Evolutionary conservation across 176 grass and related monocot species (phyloP), one percentile per base, ranked within the genome.

Genomic region (Eleusine indica): DNA sequence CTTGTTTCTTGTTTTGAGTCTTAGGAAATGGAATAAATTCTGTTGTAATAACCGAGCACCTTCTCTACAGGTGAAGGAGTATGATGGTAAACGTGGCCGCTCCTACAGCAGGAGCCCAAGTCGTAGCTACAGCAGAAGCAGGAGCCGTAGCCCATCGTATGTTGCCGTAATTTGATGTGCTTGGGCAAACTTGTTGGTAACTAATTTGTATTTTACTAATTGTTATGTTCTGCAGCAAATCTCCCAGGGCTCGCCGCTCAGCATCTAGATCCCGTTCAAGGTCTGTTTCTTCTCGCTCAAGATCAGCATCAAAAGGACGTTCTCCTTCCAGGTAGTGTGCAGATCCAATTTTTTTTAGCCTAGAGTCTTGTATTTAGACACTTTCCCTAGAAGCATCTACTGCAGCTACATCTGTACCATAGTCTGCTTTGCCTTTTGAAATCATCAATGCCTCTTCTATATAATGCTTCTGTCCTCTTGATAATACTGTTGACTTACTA

Each of bases 61-160:
- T 73, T 80, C 53, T 47, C 29, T 70, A 42, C 48, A 99, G 96
- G 96, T 99, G 17, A 96, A 89, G 70, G 93, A 99, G 78, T 94
- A 96, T 81, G 91, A 94, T 75, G 87, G 77, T 46, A 89, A 76
- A 74, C 71, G 80, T 19, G 84, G 67, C 25, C 71, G 83, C 60
- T 90, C 89, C 41, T 87, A 83, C 22, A 90, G 93, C 85, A 82
- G 82, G 37, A 94, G 93, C 68, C 88, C 79, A 78, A 86, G 79
- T 78, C 90, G 68, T 60, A 92, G 87, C 40, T 85, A 85, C 43
- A 88, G 85, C 78, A 91, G 40, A 83, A 94, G 89, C 85, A 87
- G 87, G 82, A 92, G 61, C 25, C 22, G 61, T 29, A 64, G 85
- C 52, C 90, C 75, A 30, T 88, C 85, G 93, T 94, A 54, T 67